phyloP scores from a whole-genome alignment of 495 filamentous ascomycete genomes.

The Amphirosellinia nigrospora region DNA sequence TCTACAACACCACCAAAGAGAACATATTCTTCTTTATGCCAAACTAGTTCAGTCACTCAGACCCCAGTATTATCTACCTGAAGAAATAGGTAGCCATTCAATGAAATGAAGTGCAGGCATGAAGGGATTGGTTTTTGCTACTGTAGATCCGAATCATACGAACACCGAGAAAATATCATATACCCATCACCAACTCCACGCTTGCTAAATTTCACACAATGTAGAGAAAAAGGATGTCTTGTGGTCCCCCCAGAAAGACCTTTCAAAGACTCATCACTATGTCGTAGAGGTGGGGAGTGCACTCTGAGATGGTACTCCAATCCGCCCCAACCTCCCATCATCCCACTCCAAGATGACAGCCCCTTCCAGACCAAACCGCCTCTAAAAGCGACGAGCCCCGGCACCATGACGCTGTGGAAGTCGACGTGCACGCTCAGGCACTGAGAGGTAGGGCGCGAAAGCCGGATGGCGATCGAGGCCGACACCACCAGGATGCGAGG shows the following conservation, averaged over 20 bases:
- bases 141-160: neutral
- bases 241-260: neutral
- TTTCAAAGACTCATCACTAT: neutral
- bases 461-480: constrained; percentile 33
- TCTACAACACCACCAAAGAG: neutral
- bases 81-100: neutral
- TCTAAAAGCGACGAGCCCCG: neutral
- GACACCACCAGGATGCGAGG: constrained; percentile 39
- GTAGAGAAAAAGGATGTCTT: neutral
- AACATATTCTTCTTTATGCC: neutral
- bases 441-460: constrained; percentile 30
- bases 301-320: neutral
- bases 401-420: constrained; percentile 27
- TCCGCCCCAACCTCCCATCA: neutral
- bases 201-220: neutral
- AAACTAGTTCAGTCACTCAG: neutral
- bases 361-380: too few relatives aligned
- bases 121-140: neutral
- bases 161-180: neutral
- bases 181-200: constrained; percentile 9
- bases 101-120: neutral
- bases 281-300: neutral
- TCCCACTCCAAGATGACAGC: neutral
- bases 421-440: constrained; percentile 38
- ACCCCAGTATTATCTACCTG: neutral